Evolutionary conservation across 495 filamentous ascomycete species (phyloP), one percentile per base, ranked within the genome.

Genomic region (Daldinia grandis): DNA sequence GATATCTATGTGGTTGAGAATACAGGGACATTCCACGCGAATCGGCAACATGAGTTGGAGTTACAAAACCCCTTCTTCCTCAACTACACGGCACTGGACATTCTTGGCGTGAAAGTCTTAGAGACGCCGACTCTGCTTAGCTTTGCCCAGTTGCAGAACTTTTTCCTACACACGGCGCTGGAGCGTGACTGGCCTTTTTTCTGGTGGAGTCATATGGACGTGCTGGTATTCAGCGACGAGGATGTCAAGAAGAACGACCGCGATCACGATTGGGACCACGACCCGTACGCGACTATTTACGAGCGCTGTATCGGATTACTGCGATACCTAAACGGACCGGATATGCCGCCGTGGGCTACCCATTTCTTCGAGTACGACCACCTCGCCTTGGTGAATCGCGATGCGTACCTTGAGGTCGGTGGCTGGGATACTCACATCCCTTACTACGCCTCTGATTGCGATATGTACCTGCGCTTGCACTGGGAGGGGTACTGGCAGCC

Each of bases 1-100:
- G 85, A 89, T 62, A 89, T 90, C 62, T 85, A 84, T 59, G 81
- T 90, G 5, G 78, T 90, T 21, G 88, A 89, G 65, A 90, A 90
- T 74, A 89, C 87, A 8, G 88, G 88, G 1, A 81, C 82, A 8
- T 88, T 90, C 82, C 73, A 82, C 57, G 77, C 83, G 1, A 90
- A 90, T 64, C 63, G 71, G 37, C 71, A 81, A 8, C 78, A 78
- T 0, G 73, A 76, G 24, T 77, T 90, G 19, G 83, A 83, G 0
- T 72, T 87, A 0, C 85, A 89, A 51, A 90, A 90, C 62, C 88
- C 88, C 0, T 90, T 89, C 72, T 89, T 84, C 65, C 76, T 90
- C 7, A 86, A 89, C 69, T 81, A 88, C 62, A 81, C 83, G 0
- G 83, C 85, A 44, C 76, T 90, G 0, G 74, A 58, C 0, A 78